Conservation (phyloP, 768 basidiomycete species). For the Lepiota venenata region DNA sequence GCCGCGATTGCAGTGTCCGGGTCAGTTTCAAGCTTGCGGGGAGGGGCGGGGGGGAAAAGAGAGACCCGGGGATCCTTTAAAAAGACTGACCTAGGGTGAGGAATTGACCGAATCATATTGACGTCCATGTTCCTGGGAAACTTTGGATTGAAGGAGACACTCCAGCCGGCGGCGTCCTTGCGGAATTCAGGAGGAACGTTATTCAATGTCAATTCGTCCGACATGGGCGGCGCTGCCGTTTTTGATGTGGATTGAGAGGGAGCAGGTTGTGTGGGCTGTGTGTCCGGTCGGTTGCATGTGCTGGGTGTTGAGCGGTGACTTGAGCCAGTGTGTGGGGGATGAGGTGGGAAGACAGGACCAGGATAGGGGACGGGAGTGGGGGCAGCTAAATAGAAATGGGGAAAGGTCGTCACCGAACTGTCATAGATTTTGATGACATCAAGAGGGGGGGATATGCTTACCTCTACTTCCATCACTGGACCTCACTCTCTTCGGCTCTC, state of each 20-base stretch:
- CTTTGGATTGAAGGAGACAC: slow-evolving; percentile 78
- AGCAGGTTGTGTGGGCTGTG: no score
- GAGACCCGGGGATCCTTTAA: neutral
- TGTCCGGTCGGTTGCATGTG: no score
- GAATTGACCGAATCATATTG: slow-evolving; percentile 69
- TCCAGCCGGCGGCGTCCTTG: slow-evolving; percentile 80
- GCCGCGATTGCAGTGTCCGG: no score
- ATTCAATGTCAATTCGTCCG: slow-evolving; percentile 40
- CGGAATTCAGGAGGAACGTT: slow-evolving; percentile 48
- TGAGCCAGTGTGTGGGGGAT: no score
- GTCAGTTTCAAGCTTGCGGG: neutral
- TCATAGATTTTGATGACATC: neutral
- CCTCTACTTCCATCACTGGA: neutral
- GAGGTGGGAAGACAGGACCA: no score
- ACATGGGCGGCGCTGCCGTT: slow-evolving; percentile 10
- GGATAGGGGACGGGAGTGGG: neutral
- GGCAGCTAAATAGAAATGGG: neutral
- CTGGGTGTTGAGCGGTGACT: no score
- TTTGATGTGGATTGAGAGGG: neutral
- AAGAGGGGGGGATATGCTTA: neutral
- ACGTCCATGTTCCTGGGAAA: slow-evolving; percentile 72
- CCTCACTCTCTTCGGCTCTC: slow-evolving; percentile 19
- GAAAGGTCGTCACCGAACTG: neutral
- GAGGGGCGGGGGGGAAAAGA: neutral
- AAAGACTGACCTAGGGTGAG: slow-evolving; percentile 69